Evolutionary conservation across 495 filamentous ascomycete genomes (phyloP), one percentile per base, ranked within the genome.

Genomic region (Schizothecium vesticola): DNA sequence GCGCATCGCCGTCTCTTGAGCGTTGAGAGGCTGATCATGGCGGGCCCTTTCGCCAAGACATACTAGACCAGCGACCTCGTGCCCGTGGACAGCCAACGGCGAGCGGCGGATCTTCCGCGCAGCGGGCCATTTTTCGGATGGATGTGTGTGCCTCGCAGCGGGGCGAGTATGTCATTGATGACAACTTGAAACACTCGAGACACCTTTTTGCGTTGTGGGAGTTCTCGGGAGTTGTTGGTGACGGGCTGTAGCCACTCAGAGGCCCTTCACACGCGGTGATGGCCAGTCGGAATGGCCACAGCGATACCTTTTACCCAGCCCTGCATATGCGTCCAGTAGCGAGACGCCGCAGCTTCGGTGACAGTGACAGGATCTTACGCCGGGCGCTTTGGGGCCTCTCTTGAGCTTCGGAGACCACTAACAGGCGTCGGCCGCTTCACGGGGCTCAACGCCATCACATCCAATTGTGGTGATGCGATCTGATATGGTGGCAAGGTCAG

Each of bases 151-250:
- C 55, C 63, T 63, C 57, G 29, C 67, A 65, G 36, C 66, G 64
- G 71, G 56, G 26, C 56, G 67, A 58, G 59, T 62, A 67, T 51
- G 43, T n/a, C 43, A n/a, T 51, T 51, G 66, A 68, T 29, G 60
- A 61, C 75, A 73, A 76, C 74, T 71, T 76, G 75, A 75, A 77
- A 74, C 74, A 70, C 62, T 66, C 69, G 63, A 71, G 61, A 69
- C 6, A 56, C 56, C 63, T 61, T 28, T 36, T 59, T 43, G 51
- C 22, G 33, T 24, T 36, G 31, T 56, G 61, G 28, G 55, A 51
- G 31, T n/a, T 21, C 61, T 61, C 59, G 70, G 66, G 33, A 66
- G 72, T 43, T 67, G 69, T 72, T 68, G 70, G 63, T 64, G 65
- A 69, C 63, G 56, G 70, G 56, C 51, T 63, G 58, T 63, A 62